Percentiles rank a stretch among this genome's conserved stretches.
Conservation (phyloP, 2,329 filamentous ascomycete species). For the Macrophomina tecta region DNA sequence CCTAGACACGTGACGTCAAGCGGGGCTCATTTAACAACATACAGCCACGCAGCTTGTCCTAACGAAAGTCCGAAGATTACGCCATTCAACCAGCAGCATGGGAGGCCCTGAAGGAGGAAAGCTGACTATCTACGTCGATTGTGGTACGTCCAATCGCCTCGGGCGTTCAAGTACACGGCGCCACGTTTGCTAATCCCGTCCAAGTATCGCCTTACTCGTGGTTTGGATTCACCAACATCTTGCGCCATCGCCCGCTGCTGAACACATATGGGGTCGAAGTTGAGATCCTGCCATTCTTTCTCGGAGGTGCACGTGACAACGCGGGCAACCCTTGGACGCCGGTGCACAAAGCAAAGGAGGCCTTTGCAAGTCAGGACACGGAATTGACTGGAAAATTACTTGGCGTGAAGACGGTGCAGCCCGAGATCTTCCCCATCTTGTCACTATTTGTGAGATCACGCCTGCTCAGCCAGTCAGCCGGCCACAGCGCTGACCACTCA, state of each 20-base stretch:
- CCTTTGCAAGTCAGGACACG: background rate
- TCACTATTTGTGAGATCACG: background rate
- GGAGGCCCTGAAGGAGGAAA: background rate
- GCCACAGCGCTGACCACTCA: background rate
- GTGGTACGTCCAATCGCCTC: conserved; percentile 7
- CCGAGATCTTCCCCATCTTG: background rate
- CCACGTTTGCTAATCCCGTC: background rate
- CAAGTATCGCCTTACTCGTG: conserved; percentile 29
- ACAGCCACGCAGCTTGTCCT: too few species aligned
- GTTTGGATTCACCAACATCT: conserved; percentile 29
- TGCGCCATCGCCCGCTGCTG: conserved; percentile 26
- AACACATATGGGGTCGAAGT: conserved; percentile 26
- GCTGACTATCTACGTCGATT: conserved; percentile 27
- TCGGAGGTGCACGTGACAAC: conserved; percentile 29
- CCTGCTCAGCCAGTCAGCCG: background rate
- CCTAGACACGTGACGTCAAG: too few species aligned
- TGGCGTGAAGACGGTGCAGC: background rate
- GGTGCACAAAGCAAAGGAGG: conserved; percentile 12
- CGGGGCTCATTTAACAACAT: too few species aligned
- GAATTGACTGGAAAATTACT: background rate
- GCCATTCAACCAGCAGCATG: background rate
- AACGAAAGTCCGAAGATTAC: background rate
- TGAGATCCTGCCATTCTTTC: conserved; percentile 29
- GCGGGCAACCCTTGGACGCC: conserved; percentile 27
- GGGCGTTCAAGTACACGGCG: background rate